Evolutionary conservation across 768 basidiomycete genomes (phyloP), one percentile per base, ranked within the genome.

Genomic region (Candolleomyces aberdarensis): DNA sequence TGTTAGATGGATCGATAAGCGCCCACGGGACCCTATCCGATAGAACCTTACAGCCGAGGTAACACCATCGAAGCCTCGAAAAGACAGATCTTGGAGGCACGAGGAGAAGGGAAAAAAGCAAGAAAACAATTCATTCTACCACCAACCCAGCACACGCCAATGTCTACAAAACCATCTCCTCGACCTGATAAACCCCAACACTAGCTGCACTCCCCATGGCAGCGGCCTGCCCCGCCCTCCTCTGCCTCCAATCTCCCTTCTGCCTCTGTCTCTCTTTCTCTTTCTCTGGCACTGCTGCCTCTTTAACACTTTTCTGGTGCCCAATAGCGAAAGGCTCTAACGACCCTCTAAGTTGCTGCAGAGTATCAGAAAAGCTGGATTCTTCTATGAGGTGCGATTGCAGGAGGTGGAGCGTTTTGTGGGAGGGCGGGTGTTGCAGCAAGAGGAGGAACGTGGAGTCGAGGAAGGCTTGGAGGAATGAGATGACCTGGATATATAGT

Each of bases 371-470:
- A 49, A 80, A 75, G 3, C 61, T 65, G 11, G 91, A 75, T 69
- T 89, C 86, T 3, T 83, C 82, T 50, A 82, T 78, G 56, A 92
- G 73, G 31, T 80, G 77, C 0, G 78, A 71, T 41, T 82, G 75
- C 36, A 91, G 72, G 9, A 69, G 71, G 29, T 74, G 78, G 20
- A 94, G 75, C 26, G 85, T 64, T 22, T 67, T 65, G 65, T 90
- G 84, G 5, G 87, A 79, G 0, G 86, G 85, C 14, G 80, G 71
- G 66, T 91, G 79, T 62, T 88, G 85, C 13, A 93, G 76, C 20
- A 94, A 77, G 0, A 79, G 73, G 50, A 92, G 77, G 69, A 90
- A 91, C 13, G 83, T 86, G 0, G 90, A 81, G 70, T 94, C 92
- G 29, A 94, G 77, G 58, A 92, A 69, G 5, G 78, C 75, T 72